Conservation (phyloP, 495 filamentous ascomycete species). For the Clavariopsis aquatica region DNA sequence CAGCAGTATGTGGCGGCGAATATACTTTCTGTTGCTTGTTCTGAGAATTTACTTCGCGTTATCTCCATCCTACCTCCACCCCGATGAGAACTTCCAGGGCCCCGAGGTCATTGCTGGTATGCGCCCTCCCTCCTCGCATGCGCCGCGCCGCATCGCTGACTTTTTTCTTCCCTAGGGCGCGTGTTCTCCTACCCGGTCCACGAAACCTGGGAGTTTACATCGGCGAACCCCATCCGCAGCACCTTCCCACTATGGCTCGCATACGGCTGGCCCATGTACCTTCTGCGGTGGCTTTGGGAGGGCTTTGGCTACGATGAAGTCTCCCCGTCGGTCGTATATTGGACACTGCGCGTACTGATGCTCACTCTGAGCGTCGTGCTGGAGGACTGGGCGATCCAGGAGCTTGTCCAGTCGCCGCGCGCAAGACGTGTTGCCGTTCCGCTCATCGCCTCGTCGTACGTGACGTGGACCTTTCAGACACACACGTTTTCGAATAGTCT, state of each 20-base stretch:
- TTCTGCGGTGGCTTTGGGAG: conserved; percentile 83
- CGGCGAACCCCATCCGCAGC: conserved; percentile 81
- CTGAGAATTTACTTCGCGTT: conserved; percentile 93
- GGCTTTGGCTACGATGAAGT: conserved; percentile 55
- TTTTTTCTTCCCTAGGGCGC: conserved; percentile 60
- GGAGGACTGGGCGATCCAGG: conserved; percentile 95
- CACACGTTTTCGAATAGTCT: conserved; percentile 98
- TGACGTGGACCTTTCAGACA: conserved; percentile 98
- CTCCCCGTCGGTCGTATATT: conserved; percentile 78
- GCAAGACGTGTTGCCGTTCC: conserved; percentile 72
- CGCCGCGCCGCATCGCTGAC: neutral
- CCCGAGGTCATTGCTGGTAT: conserved; percentile 95
- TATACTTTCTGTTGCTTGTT: conserved; percentile 78
- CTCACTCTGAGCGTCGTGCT: conserved; percentile 92
- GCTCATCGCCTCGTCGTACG: conserved; percentile 90
- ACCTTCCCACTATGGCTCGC: conserved; percentile 93
- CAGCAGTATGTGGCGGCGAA: conserved; percentile 79
- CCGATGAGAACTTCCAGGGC: conserved; percentile 97
- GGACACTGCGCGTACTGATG: conserved; percentile 82
- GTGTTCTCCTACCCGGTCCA: conserved; percentile 85
- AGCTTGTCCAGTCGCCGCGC: conserved; percentile 73
- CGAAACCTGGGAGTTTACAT: conserved; percentile 93
- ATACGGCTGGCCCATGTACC: conserved; percentile 88
- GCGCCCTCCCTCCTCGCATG: conserved; percentile 39
- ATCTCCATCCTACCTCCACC: conserved; percentile 93